Evolutionary conservation across 192 early-diverging fungal genomes (phyloP).

Genomic region (Piromyces sp.): DNA sequence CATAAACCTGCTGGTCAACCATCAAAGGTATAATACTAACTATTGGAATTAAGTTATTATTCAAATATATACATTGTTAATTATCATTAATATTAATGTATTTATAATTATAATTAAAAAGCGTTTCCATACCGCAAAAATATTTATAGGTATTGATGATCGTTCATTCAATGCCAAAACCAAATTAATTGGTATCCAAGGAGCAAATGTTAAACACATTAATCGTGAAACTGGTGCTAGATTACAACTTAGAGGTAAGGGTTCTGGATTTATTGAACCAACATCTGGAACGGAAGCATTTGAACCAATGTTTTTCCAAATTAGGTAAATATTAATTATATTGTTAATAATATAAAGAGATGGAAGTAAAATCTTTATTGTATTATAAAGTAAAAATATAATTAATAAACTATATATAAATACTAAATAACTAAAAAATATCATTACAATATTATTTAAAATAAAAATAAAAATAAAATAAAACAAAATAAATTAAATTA

Average conservation of each 20-base stretch:
- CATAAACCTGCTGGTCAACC: conserved; percentile 1
- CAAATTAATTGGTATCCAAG: conserved; percentile 71
- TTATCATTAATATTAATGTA: too few species aligned
- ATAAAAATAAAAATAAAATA: too few species aligned
- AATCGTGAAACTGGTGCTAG: conserved; percentile 56
- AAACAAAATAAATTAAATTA: too few species aligned
- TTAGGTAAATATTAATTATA: conserved; percentile 27
- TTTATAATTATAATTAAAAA: neutral
- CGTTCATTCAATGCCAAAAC: conserved; percentile 66
- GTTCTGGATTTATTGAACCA: conserved; percentile 61
- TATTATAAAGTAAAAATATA: too few species aligned
- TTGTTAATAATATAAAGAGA: too few species aligned
- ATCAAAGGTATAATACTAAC: neutral
- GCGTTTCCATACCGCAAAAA: conserved; percentile 23
- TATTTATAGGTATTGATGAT: conserved; percentile 56
- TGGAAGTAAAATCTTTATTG: too few species aligned
- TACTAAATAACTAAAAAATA: too few species aligned
- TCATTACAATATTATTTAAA: too few species aligned
- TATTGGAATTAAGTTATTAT: too few species aligned
- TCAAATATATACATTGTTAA: too few species aligned
- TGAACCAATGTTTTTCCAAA: conserved; percentile 67
- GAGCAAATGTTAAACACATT: conserved; percentile 69
- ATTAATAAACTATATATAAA: too few species aligned
- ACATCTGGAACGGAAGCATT: conserved; percentile 38
- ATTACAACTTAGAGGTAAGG: conserved; percentile 65